These are phyloP conservation scores for Kluyveromyces sp. DNA, from an alignment of 1,139 yeast genomes.

Conservation along the genomic window DNA sequence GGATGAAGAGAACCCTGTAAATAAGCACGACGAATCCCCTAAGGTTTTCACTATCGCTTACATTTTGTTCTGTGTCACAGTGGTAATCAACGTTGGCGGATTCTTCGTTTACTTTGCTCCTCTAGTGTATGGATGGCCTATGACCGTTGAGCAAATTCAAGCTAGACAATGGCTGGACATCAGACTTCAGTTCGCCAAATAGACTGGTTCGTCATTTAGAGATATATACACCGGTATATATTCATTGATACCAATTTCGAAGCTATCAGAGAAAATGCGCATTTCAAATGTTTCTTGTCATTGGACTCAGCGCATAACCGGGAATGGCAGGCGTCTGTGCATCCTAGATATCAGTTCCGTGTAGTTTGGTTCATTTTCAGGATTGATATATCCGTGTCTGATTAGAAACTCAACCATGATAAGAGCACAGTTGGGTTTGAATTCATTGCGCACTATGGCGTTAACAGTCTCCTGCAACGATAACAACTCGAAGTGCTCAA, in stretches of 20 bases:
- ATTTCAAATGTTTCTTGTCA: neutral
- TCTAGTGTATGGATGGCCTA: conserved; percentile 70
- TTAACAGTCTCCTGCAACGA: conserved; percentile 47
- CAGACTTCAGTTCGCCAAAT: conserved; percentile 78
- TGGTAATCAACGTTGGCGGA: conserved; percentile 46
- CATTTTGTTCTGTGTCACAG: conserved; percentile 35
- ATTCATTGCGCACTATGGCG: conserved; percentile 47
- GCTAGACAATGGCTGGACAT: conserved; percentile 79
- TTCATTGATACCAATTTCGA: neutral
- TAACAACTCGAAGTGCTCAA: conserved; percentile 63
- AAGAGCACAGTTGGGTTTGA: conserved; percentile 85
- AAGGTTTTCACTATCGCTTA: conserved; percentile 26
- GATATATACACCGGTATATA: neutral
- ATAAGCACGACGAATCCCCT: conserved; percentile 20
- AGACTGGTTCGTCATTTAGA: conserved; percentile 13
- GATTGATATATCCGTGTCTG: conserved; percentile 64
- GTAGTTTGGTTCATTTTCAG: conserved; percentile 58
- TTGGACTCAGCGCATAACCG: conserved; percentile 32
- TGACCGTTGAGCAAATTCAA: conserved; percentile 57
- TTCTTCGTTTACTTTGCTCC: conserved; percentile 77
- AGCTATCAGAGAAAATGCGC: neutral
- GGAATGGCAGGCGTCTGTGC: conserved; percentile 70
- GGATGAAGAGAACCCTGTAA: conserved; percentile 28
- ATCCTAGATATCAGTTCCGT: conserved; percentile 48
- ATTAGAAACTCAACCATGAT: conserved; percentile 77